Evolutionary conservation across 768 basidiomycete genomes (phyloP).

Genomic region (Epithele typhae): DNA sequence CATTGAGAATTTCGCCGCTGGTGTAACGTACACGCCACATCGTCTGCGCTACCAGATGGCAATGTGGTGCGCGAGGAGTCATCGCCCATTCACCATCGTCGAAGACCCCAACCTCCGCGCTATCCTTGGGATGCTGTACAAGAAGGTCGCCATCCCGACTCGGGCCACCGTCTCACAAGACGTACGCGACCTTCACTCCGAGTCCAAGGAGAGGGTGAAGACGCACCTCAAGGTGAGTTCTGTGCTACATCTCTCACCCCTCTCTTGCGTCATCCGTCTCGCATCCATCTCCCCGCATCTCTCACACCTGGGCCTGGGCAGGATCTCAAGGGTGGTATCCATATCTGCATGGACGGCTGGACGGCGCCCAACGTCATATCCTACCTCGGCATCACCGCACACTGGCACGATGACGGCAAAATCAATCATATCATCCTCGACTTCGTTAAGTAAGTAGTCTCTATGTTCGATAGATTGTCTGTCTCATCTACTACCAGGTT

Average conservation of each 20-base stretch:
- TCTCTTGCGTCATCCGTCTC: no score
- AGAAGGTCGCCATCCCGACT: conserved; percentile 3
- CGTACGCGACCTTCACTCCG: conserved; percentile 4
- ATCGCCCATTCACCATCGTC: conserved; percentile 15
- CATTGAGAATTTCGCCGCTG: conserved; percentile 5
- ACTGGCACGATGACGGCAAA: conserved; percentile 18
- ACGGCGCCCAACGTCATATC: conserved; percentile 25
- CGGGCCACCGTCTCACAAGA: conserved; percentile 6
- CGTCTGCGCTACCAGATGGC: conserved; percentile 7
- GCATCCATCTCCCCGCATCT: no score
- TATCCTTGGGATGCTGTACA: conserved; percentile 9
- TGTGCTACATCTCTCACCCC: no score
- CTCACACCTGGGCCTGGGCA: no score
- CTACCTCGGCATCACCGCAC: conserved; percentile 24
- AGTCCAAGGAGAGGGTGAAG: neutral
- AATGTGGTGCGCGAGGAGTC: conserved; percentile 11
- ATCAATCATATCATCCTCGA: neutral
- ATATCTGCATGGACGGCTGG: conserved; percentile 28
- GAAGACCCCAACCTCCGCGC: conserved; percentile 7
- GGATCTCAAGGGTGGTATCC: conserved; percentile 17
- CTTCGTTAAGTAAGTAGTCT: neutral
- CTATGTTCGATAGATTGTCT: no score
- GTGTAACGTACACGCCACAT: conserved; percentile 5
- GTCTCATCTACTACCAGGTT: no score
- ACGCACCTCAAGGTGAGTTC: conserved; percentile 2